Conservation (phyloP, 495 filamentous ascomycete genomes). For the Daldinia vernicosa region DNA sequence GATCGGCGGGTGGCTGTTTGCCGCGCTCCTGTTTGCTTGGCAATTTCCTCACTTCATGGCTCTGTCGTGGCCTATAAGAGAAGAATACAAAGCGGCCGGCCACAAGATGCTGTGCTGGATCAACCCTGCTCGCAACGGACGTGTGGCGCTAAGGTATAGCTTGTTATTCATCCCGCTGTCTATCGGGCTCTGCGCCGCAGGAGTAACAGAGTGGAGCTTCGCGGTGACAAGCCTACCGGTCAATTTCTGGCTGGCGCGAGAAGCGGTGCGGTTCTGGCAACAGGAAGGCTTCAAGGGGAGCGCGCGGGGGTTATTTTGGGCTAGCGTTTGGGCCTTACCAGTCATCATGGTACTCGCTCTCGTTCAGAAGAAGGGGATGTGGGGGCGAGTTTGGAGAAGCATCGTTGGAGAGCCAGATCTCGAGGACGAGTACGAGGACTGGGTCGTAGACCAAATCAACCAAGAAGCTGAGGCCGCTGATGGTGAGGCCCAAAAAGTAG, state of each 20-base stretch:
- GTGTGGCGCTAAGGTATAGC: conserved; percentile 90
- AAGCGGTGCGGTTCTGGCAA: conserved; percentile 85
- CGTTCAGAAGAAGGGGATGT: conserved; percentile 93
- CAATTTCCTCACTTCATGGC: conserved; percentile 99
- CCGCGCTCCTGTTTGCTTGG: conserved; percentile 88
- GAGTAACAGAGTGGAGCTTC: conserved; percentile 90
- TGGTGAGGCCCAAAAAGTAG: conserved; percentile 17
- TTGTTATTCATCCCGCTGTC: conserved; percentile 89
- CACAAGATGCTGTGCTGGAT: conserved; percentile 92
- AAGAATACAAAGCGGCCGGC: conserved; percentile 88
- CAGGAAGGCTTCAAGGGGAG: conserved; percentile 79
- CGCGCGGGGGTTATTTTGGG: conserved; percentile 92
- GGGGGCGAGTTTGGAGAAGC: conserved; percentile 82
- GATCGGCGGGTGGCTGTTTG: conserved; percentile 89
- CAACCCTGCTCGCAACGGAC: conserved; percentile 81
- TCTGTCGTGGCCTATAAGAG: conserved; percentile 82
- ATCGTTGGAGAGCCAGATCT: conserved; percentile 64
- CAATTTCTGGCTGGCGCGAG: conserved; percentile 85
- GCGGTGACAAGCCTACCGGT: conserved; percentile 79
- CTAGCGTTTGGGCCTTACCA: conserved; percentile 95
- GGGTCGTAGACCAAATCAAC: conserved; percentile 52
- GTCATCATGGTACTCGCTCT: conserved; percentile 91
- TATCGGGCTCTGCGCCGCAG: conserved; percentile 77
- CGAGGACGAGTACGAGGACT: conserved; percentile 54
- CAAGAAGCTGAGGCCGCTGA: conserved; percentile 23